Percentiles rank a stretch among this genome's conserved stretches.
Conservation (phyloP, 768 basidiomycete genomes). For the Cytidiella melzeri region DNA sequence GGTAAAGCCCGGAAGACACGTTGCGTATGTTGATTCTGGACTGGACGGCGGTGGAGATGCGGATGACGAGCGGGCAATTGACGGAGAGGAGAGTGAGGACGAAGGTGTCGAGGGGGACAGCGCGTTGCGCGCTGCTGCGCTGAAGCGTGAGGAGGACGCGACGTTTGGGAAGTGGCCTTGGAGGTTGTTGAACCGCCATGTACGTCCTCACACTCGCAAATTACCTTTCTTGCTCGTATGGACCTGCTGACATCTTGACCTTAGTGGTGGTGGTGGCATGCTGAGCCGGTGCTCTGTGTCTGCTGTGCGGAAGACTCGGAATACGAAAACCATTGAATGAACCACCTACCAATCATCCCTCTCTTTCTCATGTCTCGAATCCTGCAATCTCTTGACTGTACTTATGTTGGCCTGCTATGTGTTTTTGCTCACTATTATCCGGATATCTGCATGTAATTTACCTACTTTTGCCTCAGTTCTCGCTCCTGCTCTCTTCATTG, state of each 20-base stretch:
- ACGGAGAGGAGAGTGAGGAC: slow-evolving; percentile 18
- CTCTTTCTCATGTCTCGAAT: neutral
- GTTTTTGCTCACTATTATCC: too few species aligned
- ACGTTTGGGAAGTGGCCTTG: slow-evolving; percentile 64
- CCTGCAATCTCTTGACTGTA: neutral
- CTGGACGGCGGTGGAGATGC: slow-evolving; percentile 10
- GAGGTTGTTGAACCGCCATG: slow-evolving; percentile 63
- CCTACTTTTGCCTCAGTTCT: too few species aligned
- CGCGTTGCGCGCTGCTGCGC: slow-evolving; percentile 24
- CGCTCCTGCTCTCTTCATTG: too few species aligned
- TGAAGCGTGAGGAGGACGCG: slow-evolving; percentile 45
- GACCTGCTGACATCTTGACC: neutral
- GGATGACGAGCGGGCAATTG: slow-evolving; percentile 17
- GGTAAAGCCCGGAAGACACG: slow-evolving; percentile 22
- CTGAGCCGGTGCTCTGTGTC: slow-evolving; percentile 61
- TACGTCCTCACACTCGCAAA: slow-evolving; percentile 29
- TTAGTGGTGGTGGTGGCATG: slow-evolving; percentile 85
- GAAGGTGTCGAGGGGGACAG: slow-evolving; percentile 23
- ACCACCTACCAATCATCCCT: neutral
- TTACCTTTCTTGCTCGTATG: neutral
- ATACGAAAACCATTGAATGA: slow-evolving; percentile 31
- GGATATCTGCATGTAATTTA: too few species aligned
- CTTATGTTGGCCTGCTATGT: neutral
- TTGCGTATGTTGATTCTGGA: slow-evolving; percentile 16
- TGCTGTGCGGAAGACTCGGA: slow-evolving; percentile 49